phyloP scores from a whole-genome alignment of 2,329 filamentous ascomycete genomes.

The Apiospora marii region DNA sequence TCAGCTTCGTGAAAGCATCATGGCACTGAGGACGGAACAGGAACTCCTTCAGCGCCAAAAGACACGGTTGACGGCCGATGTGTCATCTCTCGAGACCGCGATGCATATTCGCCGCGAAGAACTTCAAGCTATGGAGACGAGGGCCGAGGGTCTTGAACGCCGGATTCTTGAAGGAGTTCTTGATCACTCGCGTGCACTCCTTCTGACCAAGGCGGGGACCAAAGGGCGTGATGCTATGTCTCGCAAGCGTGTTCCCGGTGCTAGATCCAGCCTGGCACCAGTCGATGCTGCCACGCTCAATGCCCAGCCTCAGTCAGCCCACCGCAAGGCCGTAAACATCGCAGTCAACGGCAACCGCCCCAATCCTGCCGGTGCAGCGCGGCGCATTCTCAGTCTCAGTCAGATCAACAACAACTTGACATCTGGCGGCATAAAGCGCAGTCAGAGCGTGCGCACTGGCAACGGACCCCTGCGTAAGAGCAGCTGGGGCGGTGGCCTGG shows the following conservation, averaged over 20 bases:
- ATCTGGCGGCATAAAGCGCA: constrained; percentile 72
- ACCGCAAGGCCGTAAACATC: constrained; percentile 55
- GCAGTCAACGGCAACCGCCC: constrained; percentile 62
- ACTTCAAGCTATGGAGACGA: constrained; percentile 86
- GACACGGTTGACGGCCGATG: constrained; percentile 80
- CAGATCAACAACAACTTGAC: constrained; percentile 83
- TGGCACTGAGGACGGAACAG: constrained; percentile 70
- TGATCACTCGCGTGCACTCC: constrained; percentile 90
- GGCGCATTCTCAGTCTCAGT: constrained; percentile 88
- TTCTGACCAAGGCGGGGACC: constrained; percentile 71
- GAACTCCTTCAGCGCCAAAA: constrained; percentile 82
- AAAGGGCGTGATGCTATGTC: constrained; percentile 64
- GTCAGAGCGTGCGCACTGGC: constrained; percentile 69
- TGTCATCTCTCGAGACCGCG: constrained; percentile 90
- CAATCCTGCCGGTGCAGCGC: constrained; percentile 63
- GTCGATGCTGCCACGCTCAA: constrained; percentile 34
- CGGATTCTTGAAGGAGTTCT: constrained; percentile 95
- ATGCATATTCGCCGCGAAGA: constrained; percentile 89
- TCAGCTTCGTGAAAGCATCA: constrained; percentile 62
- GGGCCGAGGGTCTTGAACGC: constrained; percentile 88
- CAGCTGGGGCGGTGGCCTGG: constrained; percentile 64
- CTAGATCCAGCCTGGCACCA: constrained; percentile 51
- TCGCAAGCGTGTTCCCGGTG: constrained; percentile 59
- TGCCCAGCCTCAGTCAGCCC: constrained; percentile 33
- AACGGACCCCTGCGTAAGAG: constrained; percentile 66